phyloP scores from a whole-genome alignment of 202 grass and related monocot genomes.

The Setaria italica region DNA sequence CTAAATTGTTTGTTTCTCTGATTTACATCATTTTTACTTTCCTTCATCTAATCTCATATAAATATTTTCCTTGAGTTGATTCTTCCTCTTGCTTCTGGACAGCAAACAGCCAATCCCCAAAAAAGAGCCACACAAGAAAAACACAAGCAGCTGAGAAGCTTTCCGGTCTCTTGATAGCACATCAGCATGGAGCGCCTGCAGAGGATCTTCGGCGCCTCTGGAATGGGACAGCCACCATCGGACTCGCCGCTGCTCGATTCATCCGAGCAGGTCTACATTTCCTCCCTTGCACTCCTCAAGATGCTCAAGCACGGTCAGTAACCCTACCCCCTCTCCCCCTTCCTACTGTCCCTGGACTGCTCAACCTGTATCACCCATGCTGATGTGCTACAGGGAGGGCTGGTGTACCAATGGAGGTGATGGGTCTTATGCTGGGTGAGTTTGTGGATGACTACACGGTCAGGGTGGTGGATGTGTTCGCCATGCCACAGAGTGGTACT shows the following conservation, averaged over 20 bases:
- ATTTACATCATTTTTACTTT: background rate
- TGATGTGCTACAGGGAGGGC: slow-evolving; percentile 62
- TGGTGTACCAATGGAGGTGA: slow-evolving; percentile 95
- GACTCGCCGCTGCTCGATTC: slow-evolving; percentile 89
- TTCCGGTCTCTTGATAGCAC: background rate
- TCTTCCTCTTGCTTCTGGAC: background rate
- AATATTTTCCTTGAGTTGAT: background rate
- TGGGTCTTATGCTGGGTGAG: slow-evolving; percentile 96
- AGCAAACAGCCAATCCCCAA: background rate
- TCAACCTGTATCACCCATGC: background rate
- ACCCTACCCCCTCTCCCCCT: background rate
- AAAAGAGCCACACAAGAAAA: background rate
- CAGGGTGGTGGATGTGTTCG: slow-evolving; percentile 89
- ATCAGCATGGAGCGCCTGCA: slow-evolving; percentile 74
- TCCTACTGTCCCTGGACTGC: background rate
- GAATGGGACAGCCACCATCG: slow-evolving; percentile 73
- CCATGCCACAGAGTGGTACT: slow-evolving; percentile 95
- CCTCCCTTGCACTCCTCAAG: slow-evolving; percentile 97
- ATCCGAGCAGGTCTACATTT: slow-evolving; percentile 99
- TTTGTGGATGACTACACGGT: slow-evolving; percentile 97
- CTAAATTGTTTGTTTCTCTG: background rate
- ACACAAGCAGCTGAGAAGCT: background rate
- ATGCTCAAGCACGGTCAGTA: slow-evolving; percentile 97
- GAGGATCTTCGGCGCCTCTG: slow-evolving; percentile 81
- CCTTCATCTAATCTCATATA: background rate